Base-by-base conservation (phyloP, 2,329 filamentous ascomycete species). In the Nemania sp. region DNA sequence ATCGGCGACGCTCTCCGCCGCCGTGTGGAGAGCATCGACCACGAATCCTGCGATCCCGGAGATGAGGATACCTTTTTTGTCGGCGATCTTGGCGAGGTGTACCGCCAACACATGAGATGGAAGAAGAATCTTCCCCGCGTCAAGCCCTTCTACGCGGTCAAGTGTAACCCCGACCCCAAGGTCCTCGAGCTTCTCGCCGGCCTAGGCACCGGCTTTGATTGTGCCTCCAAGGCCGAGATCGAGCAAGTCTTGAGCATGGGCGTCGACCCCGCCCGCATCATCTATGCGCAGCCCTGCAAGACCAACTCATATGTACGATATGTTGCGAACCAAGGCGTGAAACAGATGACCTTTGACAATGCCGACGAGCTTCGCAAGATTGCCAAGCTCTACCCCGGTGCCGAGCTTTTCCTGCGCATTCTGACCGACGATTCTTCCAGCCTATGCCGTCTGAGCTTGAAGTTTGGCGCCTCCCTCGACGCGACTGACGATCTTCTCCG, bases 271-370 rank as follows among this genome's bases (percentile, higher is more conserved):
- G 84, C 86, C 62, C 91, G 93, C 72, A 95, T 99, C 79, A 97
- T 99, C 76, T 99, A 97, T 70, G 94, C 94, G 44, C 94, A 99
- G 77, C 94, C 94, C 51, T 97, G 94, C 89, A 99, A 99, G 86
- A 99, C 94, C 68, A 96, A 94, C 78, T 97, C 93, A 42, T 97
- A 97, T 73, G 82, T 99, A 59, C 91, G 92, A 69, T 96, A 92
- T 69, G 94, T 95, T 61, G 86, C 89, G 68, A 82, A 85, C 70
- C 80, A 86, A 63, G 89, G 88, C 64, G 94, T 99, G 71, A 93
- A 89, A 77, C 90, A 96, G 80, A 97, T 99, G 93, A 99, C 94
- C 2, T 97, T 99, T 70, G 94, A 99, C 82, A 99, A 99, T 67
- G 85, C 89, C 71, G 94, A 99, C 72, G 94, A 99, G 80, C 83